phyloP scores from a whole-genome alignment of 305 asterid genomes.

The Solanum chacoense region DNA sequence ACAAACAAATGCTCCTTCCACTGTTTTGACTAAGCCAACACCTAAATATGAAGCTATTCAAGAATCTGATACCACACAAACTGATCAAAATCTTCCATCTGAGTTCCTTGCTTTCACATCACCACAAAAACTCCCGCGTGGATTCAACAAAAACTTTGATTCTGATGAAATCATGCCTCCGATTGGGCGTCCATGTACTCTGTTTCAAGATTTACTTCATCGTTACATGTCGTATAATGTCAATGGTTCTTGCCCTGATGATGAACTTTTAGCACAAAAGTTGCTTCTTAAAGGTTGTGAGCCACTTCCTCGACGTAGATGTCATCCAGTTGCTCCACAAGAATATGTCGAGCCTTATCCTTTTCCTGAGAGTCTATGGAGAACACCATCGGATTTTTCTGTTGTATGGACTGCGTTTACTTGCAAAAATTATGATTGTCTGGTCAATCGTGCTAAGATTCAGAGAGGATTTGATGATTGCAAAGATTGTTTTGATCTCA shows the following conservation, averaged over 20 bases:
- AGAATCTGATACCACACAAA: background rate
- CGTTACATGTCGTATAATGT: constrained; percentile 43
- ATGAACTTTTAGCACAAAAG: constrained; percentile 31
- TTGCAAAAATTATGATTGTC: constrained; percentile 42
- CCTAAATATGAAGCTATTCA: background rate
- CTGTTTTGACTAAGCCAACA: background rate
- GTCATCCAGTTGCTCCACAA: constrained; percentile 13
- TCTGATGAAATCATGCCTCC: constrained; percentile 47
- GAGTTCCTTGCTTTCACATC: constrained; percentile 49
- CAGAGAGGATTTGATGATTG: constrained; percentile 54
- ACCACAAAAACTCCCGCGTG: constrained; percentile 42
- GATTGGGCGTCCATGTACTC: constrained; percentile 34
- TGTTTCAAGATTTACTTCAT: constrained; percentile 28
- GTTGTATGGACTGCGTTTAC: constrained; percentile 56
- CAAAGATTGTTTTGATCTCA: constrained; percentile 51
- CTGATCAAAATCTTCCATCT: constrained; percentile 21
- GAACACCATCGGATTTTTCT: constrained; percentile 47
- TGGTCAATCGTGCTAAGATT: constrained; percentile 28
- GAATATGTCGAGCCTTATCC: constrained; percentile 33
- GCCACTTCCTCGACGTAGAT: constrained; percentile 53
- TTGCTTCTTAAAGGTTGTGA: constrained; percentile 51
- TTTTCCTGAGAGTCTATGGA: constrained; percentile 45
- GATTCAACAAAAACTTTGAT: constrained; percentile 37
- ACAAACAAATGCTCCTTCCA: background rate
- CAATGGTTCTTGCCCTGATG: constrained; percentile 59